Evolutionary conservation across 495 filamentous ascomycete species (phyloP).

Genomic region (Staphylotrichum longicolle): DNA sequence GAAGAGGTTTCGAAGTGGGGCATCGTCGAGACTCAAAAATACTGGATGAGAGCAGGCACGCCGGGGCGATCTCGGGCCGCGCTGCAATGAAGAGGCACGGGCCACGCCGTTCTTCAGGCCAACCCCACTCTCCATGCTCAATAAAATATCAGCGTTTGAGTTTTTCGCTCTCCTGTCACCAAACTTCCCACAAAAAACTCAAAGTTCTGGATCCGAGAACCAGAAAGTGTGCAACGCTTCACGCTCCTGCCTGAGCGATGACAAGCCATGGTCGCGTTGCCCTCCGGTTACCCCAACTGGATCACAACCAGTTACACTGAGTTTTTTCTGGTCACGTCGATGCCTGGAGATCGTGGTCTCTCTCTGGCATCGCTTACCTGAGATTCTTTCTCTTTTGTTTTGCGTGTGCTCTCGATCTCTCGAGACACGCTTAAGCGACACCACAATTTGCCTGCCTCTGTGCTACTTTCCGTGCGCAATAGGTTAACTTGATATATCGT

Average conservation of each 20-base stretch:
- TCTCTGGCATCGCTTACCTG: not conserved
- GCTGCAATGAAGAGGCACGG: not conserved
- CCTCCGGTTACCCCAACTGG: not conserved
- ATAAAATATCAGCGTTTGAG: conserved; percentile 1
- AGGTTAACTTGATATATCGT: conserved; percentile 57
- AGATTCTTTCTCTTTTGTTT: not conserved
- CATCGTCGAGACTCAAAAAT: not conserved
- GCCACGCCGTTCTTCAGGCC: not conserved
- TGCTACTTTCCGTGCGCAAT: conserved; percentile 49
- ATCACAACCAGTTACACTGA: conserved; percentile 3
- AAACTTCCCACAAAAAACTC: not conserved
- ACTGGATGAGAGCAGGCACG: not conserved
- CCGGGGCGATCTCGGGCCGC: conserved; percentile 7
- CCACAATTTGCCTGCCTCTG: conserved; percentile 60
- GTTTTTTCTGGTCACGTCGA: conserved; percentile 1
- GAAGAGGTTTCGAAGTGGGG: not conserved
- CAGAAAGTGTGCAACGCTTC: conserved; percentile 8
- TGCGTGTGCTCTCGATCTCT: not conserved
- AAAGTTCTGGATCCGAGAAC: not conserved
- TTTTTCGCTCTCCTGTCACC: not conserved
- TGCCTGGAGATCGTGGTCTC: not conserved
- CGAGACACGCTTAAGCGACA: conserved; percentile 6
- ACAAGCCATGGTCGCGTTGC: not conserved
- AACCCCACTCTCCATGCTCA: conserved; percentile 3
- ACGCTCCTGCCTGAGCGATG: conserved; percentile 16